phyloP scores from a whole-genome alignment of 2,329 filamentous ascomycete genomes.

The Sordariomycetes sp. region DNA sequence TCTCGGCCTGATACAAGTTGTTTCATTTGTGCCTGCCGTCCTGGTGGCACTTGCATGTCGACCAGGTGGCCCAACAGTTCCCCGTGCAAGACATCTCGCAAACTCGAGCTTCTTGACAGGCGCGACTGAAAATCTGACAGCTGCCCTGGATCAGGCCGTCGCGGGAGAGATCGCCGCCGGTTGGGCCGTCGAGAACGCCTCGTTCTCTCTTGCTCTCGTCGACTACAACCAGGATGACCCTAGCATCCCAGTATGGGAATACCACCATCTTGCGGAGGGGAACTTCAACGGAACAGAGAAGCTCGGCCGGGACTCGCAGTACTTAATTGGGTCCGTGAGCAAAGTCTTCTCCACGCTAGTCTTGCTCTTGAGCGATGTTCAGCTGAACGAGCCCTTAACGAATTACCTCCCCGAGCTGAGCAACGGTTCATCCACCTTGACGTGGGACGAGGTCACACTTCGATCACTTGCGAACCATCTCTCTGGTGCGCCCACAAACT shows the following conservation, averaged over 20 bases:
- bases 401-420: slow-evolving; percentile 19
- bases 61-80: slow-evolving; percentile 12
- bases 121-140: not conserved
- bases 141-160: slow-evolving; percentile 15
- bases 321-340: slow-evolving; percentile 24
- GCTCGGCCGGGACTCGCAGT: slow-evolving; percentile 21
- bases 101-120: slow-evolving; percentile 15
- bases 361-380: slow-evolving; percentile 19
- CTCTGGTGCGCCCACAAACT: slow-evolving; percentile 20
- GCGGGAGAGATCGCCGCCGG: slow-evolving; percentile 17
- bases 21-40: no score
- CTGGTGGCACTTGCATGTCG: slow-evolving; percentile 10
- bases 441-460: slow-evolving; percentile 22
- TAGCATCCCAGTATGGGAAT: slow-evolving; percentile 22
- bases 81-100: slow-evolving; percentile 14
- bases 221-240: slow-evolving; percentile 14
- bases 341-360: slow-evolving; percentile 24
- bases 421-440: slow-evolving; percentile 8
- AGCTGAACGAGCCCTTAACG: slow-evolving; percentile 17
- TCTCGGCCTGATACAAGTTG: no score
- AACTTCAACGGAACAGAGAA: slow-evolving; percentile 20
- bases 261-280: slow-evolving; percentile 20
- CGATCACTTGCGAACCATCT: slow-evolving; percentile 22
- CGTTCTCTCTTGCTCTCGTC: slow-evolving; percentile 23
- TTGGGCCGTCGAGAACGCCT: slow-evolving; percentile 19